Percentiles rank a stretch among this genome's conserved stretches.
Evolutionary conservation across 2,329 filamentous ascomycete genomes (phyloP).

Genomic region (Emydomyces testavorans): DNA sequence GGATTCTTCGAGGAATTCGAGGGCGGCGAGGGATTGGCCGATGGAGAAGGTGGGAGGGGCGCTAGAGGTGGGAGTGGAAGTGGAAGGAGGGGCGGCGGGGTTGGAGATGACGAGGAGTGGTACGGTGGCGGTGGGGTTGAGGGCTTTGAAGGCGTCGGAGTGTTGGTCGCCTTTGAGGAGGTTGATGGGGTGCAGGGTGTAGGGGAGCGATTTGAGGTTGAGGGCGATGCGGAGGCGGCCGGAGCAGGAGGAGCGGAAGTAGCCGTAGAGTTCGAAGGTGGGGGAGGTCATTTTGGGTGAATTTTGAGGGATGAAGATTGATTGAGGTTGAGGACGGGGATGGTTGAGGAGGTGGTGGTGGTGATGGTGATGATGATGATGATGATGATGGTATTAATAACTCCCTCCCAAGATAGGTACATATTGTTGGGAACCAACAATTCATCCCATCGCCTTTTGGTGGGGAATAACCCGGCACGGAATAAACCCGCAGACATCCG

Average conservation of each 20-base stretch:
- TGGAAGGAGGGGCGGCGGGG: neutral
- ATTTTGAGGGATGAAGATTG: neutral
- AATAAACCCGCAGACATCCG: conserved; percentile 2
- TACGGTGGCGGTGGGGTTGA: conserved; percentile 46
- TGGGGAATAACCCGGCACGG: too few relatives aligned
- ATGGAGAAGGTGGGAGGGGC: conserved; percentile 31
- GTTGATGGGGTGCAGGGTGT: conserved; percentile 41
- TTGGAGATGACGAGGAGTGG: conserved; percentile 39
- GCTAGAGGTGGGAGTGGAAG: neutral
- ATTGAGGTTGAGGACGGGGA: neutral
- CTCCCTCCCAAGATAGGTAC: neutral
- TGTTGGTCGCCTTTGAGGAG: conserved; percentile 45
- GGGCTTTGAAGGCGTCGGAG: conserved; percentile 34
- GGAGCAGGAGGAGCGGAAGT: conserved; percentile 53
- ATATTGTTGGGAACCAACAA: too few relatives aligned
- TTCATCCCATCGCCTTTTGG: too few relatives aligned
- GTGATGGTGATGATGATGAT: neutral
- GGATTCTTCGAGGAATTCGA: conserved; percentile 52
- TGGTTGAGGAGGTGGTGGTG: neutral
- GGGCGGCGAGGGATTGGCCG: conserved; percentile 47
- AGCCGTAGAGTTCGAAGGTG: conserved; percentile 42
- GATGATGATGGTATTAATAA: neutral
- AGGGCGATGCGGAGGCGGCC: conserved; percentile 51
- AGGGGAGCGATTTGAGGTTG: conserved; percentile 43
- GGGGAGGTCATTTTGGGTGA: conserved; percentile 7